Evolutionary conservation across 129 eudicot species (phyloP).

Genomic region (Centella asiatica): DNA sequence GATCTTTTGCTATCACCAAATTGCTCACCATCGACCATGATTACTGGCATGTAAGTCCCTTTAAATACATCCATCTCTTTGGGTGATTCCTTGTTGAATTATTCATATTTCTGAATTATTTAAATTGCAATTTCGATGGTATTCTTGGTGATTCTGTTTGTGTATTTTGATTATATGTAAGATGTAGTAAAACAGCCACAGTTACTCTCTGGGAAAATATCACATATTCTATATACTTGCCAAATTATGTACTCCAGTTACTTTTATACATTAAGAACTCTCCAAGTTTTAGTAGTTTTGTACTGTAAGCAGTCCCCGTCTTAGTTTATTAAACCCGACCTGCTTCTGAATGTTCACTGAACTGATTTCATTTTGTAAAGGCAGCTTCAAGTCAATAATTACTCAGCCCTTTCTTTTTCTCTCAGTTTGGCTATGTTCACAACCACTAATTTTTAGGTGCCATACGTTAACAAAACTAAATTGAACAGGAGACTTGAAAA

Average conservation of each 20-base stretch:
- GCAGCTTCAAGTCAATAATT: too few species aligned
- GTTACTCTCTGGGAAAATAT: not conserved
- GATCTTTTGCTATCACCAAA: slow-evolving; percentile 81
- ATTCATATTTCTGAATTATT: not conserved
- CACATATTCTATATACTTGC: too few species aligned
- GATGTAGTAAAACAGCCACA: not conserved
- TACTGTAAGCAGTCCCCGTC: too few species aligned
- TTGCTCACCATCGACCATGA: slow-evolving; percentile 90
- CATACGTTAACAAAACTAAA: too few species aligned
- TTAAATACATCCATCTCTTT: not conserved
- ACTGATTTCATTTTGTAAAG: too few species aligned
- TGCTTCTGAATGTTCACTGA: too few species aligned
- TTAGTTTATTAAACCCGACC: too few species aligned
- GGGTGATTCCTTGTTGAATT: not conserved
- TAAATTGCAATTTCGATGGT: not conserved
- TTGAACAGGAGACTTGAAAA: too few species aligned
- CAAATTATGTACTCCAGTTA: too few species aligned
- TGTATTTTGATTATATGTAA: not conserved
- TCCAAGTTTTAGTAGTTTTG: too few species aligned
- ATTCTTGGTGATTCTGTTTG: not conserved
- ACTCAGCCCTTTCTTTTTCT: not conserved
- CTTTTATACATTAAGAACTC: too few species aligned
- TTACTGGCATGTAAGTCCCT: slow-evolving; percentile 91
- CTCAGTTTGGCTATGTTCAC: not conserved
- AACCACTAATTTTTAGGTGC: not conserved